Conservation (phyloP, 1,139 yeast genomes). For the Geotrichum europaeum region DNA sequence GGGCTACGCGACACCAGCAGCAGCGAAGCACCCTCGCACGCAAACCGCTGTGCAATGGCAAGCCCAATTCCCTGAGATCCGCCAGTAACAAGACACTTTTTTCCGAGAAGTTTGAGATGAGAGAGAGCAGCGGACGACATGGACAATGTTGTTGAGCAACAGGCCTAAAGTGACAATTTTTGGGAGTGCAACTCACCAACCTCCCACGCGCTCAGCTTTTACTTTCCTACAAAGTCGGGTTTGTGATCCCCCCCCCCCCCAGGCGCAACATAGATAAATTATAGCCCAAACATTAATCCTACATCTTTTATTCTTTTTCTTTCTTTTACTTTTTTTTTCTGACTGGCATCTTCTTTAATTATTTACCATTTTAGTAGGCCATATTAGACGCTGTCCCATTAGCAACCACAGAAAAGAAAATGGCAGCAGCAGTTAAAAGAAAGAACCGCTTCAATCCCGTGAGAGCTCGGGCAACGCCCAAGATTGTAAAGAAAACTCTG, state of each 20-base stretch:
- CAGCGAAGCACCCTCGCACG: conserved; percentile 56
- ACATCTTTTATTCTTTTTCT: neutral
- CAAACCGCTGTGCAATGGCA: conserved; percentile 53
- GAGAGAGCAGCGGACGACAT: neutral
- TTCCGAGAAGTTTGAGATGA: conserved; percentile 19
- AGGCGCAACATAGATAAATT: neutral
- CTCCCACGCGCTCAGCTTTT: neutral
- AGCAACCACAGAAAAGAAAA: neutral
- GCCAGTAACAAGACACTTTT: conserved; percentile 54
- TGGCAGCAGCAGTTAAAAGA: neutral
- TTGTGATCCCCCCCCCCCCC: neutral
- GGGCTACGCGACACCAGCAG: conserved; percentile 55
- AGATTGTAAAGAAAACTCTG: conserved; percentile 9
- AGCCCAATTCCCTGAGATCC: conserved; percentile 82
- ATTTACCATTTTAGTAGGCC: neutral
- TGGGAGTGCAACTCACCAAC: neutral
- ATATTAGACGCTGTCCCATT: neutral
- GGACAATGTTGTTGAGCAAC: neutral
- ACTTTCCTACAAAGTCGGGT: neutral
- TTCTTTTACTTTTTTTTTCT: neutral
- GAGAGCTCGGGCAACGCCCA: neutral
- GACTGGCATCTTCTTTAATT: neutral
- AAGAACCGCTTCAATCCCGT: neutral
- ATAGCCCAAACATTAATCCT: neutral
- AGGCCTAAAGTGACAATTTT: neutral